Evolutionary conservation across 208 protist species (phyloP).

Genomic region (Strigomonas culicis): DNA sequence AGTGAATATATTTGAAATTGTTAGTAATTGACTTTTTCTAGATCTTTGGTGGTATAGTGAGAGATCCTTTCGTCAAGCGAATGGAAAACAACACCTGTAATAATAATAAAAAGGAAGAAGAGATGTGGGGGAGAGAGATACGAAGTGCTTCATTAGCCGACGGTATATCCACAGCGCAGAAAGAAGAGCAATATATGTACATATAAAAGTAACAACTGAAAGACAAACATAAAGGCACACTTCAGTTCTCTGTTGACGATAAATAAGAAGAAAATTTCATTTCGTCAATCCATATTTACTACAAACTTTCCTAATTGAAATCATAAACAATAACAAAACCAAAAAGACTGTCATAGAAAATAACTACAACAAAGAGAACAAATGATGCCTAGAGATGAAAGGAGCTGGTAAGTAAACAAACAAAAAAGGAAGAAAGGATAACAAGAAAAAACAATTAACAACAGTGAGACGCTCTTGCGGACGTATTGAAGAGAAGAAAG

Average conservation of each 20-base stretch:
- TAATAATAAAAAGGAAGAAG: background rate
- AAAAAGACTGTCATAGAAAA: background rate
- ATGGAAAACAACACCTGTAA: too few species aligned
- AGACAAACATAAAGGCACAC: background rate
- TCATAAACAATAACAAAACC: slow-evolving; percentile 8
- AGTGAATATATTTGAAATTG: too few species aligned
- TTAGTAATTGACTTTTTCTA: too few species aligned
- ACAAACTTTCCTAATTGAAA: background rate
- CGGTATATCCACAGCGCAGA: too few species aligned
- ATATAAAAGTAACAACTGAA: background rate
- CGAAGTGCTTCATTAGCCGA: too few species aligned
- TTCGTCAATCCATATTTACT: background rate
- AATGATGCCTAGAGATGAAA: background rate
- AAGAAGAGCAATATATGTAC: too few species aligned
- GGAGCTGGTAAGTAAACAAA: background rate
- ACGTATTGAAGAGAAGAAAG: slow-evolving; percentile 7
- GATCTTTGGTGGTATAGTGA: too few species aligned
- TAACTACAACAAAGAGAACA: background rate
- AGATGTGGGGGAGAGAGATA: too few species aligned
- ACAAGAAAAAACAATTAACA: slow-evolving; percentile 8
- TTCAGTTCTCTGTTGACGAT: background rate
- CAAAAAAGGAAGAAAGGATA: background rate
- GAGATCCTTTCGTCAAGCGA: too few species aligned
- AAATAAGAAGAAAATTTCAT: background rate
- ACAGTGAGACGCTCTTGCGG: background rate